Base-by-base conservation (phyloP, 805 yeast species). In the Lachancea cidri region DNA sequence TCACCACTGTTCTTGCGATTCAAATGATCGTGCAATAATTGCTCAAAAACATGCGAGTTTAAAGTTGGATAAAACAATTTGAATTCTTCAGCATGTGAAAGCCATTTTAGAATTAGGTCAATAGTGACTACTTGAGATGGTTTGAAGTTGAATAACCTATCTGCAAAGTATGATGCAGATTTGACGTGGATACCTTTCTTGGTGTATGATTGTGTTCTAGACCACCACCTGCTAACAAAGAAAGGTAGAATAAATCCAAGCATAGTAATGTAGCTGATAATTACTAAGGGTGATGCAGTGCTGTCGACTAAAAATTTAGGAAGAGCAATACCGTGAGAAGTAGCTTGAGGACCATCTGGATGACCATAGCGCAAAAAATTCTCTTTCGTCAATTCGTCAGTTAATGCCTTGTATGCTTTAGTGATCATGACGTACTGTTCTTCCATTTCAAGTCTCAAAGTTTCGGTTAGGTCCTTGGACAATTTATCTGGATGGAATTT, bases 311-410 rank as follows among this genome's bases (percentile, higher is more conserved):
- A 72, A 65, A 86, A 87, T 59, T 83, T 81, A 24, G 99, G 99
- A 50, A 93, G 67, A 0, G 98, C 99, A 62, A 93, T 88, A 47
- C 98, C 98, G 60, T 87, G 96, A 16, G 83, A 69, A 15, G 83
- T 73, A 19, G 86, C 86, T 64, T 86, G 95, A 32, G 95, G 96
- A 33, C 98, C 98, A 67, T 93, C 99, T 4, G 99, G 99, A 60
- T 94, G 96, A 37, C 99, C 99, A 57, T 83, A 93, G 53, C 77
- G 81, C 54, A 82, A 68, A 62, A 76, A 88, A 60, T 93, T 93
- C 52, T 85, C 86, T 54, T 79, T 83, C 3, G 86, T 79, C 8
- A 71, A 74, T 52, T 86, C 96, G 64, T 93, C 98, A 11, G 98
- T 94, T 49, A 93, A 74, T 0, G 98, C 86, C 64, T 88, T 85